A percentile compares a stretch with the other conserved stretches of the same genome.
These are phyloP conservation scores for Tausonia pullulans DNA, from an alignment of 1,284 basidiomycete genomes.

Conservation along the genomic window DNA sequence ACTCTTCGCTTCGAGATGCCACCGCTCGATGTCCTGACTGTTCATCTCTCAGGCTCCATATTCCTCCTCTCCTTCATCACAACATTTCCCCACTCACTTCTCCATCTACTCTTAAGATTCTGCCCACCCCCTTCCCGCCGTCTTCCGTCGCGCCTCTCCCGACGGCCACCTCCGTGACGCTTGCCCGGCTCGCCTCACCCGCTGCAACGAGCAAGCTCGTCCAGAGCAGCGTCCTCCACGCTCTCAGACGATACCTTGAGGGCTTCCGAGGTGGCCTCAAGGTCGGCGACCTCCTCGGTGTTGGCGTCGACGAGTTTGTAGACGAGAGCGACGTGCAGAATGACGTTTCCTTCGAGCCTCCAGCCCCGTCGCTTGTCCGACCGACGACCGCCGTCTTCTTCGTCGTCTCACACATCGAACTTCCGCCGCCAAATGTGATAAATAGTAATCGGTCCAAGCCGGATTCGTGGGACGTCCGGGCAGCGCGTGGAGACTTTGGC, in stretches of 20 bases:
- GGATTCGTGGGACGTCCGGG: neutral
- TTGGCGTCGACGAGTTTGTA: constrained; percentile 43
- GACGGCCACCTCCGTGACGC: constrained; percentile 52
- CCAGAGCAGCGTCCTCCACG: constrained; percentile 51
- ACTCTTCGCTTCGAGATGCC: too few relatives aligned
- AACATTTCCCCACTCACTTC: neutral
- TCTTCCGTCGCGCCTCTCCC: constrained; percentile 45
- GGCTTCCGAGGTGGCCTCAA: constrained; percentile 48
- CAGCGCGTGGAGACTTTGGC: constrained; percentile 50
- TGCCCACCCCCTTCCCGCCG: constrained; percentile 21
- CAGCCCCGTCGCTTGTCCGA: neutral
- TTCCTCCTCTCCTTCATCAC: neutral
- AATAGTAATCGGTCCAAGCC: neutral
- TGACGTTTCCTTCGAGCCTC: constrained; percentile 29
- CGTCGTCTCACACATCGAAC: constrained; percentile 20
- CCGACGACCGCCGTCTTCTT: constrained; percentile 23
- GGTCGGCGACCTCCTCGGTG: constrained; percentile 60
- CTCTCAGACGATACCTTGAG: constrained; percentile 56
- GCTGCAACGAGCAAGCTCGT: constrained; percentile 54
- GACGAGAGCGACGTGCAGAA: constrained; percentile 32
- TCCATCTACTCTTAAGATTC: constrained; percentile 16
- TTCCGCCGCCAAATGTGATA: neutral
- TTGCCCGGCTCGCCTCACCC: constrained; percentile 71
- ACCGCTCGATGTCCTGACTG: too few relatives aligned
- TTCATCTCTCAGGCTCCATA: neutral